Evolutionary conservation across 2,329 filamentous ascomycete genomes (phyloP).

Genomic region (Trichoderma sp.): DNA sequence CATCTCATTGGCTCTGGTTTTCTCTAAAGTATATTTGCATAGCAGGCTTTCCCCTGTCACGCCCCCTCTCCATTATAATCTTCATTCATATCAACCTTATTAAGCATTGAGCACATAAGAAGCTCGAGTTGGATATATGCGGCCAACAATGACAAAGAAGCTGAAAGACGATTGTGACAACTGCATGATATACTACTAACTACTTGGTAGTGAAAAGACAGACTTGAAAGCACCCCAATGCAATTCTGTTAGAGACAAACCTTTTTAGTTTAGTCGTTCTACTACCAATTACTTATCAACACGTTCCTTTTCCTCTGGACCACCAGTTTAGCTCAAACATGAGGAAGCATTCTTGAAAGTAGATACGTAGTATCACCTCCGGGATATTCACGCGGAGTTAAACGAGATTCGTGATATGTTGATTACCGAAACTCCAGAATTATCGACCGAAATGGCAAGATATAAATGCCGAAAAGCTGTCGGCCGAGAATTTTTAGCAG

Average conservation of each 20-base stretch:
- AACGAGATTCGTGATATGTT: not conserved
- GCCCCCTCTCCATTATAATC: too few relatives aligned
- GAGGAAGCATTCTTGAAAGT: too few relatives aligned
- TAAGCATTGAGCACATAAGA: too few relatives aligned
- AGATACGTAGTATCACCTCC: not conserved
- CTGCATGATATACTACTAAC: not conserved
- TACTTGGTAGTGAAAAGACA: not conserved
- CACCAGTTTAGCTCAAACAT: not conserved
- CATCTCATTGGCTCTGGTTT: too few relatives aligned
- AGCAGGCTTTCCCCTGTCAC: too few relatives aligned
- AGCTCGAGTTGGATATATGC: rapidly evolving
- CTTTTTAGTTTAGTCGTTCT: not conserved
- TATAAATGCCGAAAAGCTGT: too few relatives aligned
- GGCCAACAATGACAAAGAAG: not conserved
- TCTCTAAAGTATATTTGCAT: too few relatives aligned
- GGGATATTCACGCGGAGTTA: not conserved
- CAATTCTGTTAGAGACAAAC: not conserved
- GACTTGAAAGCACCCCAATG: not conserved
- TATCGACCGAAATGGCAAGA: not conserved
- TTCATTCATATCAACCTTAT: too few relatives aligned
- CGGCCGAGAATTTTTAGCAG: too few relatives aligned
- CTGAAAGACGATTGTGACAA: not conserved
- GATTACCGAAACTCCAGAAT: not conserved
- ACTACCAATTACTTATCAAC: not conserved
- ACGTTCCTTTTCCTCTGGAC: not conserved